Evolutionary conservation across 768 basidiomycete genomes (phyloP).

Genomic region (Russula ochroleuca): DNA sequence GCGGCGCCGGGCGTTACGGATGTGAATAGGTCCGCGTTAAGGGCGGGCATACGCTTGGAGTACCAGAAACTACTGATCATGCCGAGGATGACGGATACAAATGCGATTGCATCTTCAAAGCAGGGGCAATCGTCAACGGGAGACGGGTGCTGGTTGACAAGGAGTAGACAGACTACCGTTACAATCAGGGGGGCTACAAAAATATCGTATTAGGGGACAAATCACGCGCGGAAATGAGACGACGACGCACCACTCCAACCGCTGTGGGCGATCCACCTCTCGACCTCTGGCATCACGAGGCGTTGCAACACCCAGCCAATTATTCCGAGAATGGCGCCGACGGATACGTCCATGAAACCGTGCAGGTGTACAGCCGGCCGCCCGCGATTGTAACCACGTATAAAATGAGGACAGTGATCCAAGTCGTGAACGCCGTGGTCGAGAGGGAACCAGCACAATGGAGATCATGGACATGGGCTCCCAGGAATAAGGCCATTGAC

Average conservation of each 20-base stretch:
- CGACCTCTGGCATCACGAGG: constrained; percentile 37
- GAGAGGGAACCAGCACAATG: constrained; percentile 44
- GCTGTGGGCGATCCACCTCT: constrained; percentile 39
- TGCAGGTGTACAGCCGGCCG: constrained; percentile 85
- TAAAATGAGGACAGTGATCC: constrained; percentile 42
- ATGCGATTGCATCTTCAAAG: constrained; percentile 95
- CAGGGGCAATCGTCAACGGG: constrained; percentile 97
- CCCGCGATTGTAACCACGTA: constrained; percentile 73
- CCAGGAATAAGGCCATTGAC: constrained; percentile 83
- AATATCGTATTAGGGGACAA: not conserved
- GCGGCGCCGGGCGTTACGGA: constrained; percentile 56
- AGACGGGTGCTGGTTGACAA: constrained; percentile 88
- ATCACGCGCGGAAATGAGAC: constrained; percentile 12
- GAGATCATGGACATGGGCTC: constrained; percentile 52
- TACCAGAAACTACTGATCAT: constrained; percentile 65
- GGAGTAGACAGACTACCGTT: constrained; percentile 58
- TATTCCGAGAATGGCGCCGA: constrained; percentile 61
- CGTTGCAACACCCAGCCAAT: constrained; percentile 53
- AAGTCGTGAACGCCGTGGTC: constrained; percentile 39
- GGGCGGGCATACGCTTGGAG: constrained; percentile 40
- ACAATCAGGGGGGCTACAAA: constrained; percentile 53
- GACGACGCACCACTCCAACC: constrained; percentile 38
- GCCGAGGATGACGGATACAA: constrained; percentile 82
- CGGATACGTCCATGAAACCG: constrained; percentile 67
- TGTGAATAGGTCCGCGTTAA: constrained; percentile 34